A percentile compares a stretch with the other conserved stretches of the same genome.
Conservation (phyloP, 495 filamentous ascomycete species). For the Penicillium waksmanii region DNA sequence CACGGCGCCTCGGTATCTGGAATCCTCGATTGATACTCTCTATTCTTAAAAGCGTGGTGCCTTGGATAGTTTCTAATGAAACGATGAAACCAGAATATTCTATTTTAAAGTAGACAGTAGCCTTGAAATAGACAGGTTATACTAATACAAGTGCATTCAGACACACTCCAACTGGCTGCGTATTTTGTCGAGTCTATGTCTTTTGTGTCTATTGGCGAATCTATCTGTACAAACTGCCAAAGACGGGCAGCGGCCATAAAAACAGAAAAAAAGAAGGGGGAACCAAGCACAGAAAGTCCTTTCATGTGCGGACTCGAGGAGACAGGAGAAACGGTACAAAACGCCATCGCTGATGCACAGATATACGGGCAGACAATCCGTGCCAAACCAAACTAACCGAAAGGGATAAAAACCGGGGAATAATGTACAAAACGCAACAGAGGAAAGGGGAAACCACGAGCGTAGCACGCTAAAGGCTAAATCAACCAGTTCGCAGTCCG, state of each 20-base stretch:
- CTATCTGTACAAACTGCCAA: conserved; percentile 16
- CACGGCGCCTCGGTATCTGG: conserved; percentile 36
- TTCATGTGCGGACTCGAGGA: background rate
- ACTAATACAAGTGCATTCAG: background rate
- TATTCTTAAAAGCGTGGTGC: conserved; percentile 29
- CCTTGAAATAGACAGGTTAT: too few relatives aligned
- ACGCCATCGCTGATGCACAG: conserved; percentile 43
- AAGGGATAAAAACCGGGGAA: conserved; percentile 1
- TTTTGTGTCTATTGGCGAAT: conserved; percentile 1
- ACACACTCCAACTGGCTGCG: too few relatives aligned
- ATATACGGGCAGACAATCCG: conserved; percentile 32
- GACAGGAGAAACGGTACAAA: conserved; percentile 11
- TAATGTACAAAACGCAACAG: conserved; percentile 22
- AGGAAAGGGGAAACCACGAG: conserved; percentile 1
- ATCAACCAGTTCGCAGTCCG: conserved; percentile 27
- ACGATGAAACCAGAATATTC: conserved; percentile 29
- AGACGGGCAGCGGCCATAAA: background rate
- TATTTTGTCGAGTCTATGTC: background rate
- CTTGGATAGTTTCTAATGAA: conserved; percentile 40
- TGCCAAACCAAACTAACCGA: conserved; percentile 26
- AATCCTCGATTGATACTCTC: conserved; percentile 34
- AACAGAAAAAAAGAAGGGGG: background rate
- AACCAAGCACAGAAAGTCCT: too few relatives aligned
- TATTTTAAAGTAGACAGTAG: background rate
- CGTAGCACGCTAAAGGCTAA: background rate